Percentiles rank a stretch among this genome's conserved stretches.
These are phyloP conservation scores for Colletotrichum musicola DNA, from an alignment of 2,329 filamentous ascomycete species.

Conservation along the genomic window DNA sequence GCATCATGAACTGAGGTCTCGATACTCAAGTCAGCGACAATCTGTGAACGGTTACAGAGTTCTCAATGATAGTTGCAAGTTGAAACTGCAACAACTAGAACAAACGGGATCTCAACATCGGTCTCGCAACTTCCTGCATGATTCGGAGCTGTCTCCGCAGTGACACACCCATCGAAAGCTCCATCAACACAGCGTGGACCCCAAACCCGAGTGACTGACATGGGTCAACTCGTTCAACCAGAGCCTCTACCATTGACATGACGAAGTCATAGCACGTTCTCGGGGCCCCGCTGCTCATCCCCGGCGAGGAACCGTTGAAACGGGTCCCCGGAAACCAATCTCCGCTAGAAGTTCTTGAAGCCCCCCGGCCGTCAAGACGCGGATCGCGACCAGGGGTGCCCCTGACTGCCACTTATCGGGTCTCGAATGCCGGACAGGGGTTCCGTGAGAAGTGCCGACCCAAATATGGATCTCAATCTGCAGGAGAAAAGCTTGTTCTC, in stretches of 20 bases:
- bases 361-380: not conserved
- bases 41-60: not conserved
- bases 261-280: conserved; percentile 20
- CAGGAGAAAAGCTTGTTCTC: conserved; percentile 21
- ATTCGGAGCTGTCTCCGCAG: conserved; percentile 7
- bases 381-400: not conserved
- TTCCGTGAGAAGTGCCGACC: not conserved
- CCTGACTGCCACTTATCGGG: conserved; percentile 5
- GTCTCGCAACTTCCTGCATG: not conserved
- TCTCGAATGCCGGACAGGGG: not conserved
- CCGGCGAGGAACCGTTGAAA: not conserved
- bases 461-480: conserved; percentile 1
- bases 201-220: not conserved
- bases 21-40: not conserved
- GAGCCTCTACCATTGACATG: conserved; percentile 16
- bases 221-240: not conserved
- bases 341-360: not conserved
- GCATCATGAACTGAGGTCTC: not conserved
- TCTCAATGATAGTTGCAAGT: not conserved
- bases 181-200: not conserved
- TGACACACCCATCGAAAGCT: not conserved
- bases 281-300: not conserved
- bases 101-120: not conserved
- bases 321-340: conserved; percentile 5
- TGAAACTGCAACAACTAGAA: not conserved